phyloP scores from a whole-genome alignment of 1,139 yeast genomes.

The Nakaseomyces delphensis region DNA sequence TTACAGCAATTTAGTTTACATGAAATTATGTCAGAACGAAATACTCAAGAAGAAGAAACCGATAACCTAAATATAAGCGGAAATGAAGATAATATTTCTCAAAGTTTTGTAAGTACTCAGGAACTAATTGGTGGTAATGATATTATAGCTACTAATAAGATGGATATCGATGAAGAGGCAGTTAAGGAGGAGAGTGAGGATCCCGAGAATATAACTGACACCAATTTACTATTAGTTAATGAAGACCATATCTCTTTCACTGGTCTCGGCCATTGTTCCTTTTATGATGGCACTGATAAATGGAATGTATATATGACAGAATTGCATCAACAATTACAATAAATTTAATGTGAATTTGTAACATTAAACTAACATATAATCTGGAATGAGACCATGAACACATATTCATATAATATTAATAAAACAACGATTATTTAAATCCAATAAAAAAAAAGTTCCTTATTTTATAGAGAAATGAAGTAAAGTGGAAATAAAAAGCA shows the following conservation, averaged over 20 bases:
- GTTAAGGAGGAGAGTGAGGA: conserved; percentile 7
- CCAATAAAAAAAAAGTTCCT: not conserved
- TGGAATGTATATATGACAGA: conserved; percentile 20
- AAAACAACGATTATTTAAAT: conserved; percentile 3
- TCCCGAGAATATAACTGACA: conserved; percentile 8
- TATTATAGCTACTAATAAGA: conserved; percentile 10
- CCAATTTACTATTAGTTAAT: conserved; percentile 17
- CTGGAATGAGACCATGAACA: conserved; percentile 3
- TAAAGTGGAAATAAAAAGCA: not conserved
- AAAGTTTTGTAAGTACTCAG: conserved; percentile 8
- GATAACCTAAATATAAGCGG: conserved; percentile 5
- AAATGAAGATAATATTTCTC: conserved; percentile 8
- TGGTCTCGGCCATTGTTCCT: conserved; percentile 18
- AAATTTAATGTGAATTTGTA: conserved; percentile 23
- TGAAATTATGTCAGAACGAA: conserved; percentile 28
- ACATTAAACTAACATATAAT: not conserved
- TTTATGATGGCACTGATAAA: conserved; percentile 18
- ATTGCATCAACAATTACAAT: conserved; percentile 7
- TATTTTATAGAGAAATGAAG: not conserved
- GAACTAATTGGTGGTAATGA: conserved; percentile 7
- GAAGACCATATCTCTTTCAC: conserved; percentile 26
- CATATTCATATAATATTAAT: not conserved
- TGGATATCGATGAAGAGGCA: conserved; percentile 12
- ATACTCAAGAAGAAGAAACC: conserved; percentile 14
- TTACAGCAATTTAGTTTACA: conserved; percentile 28